Percentiles rank a stretch among this genome's conserved stretches.
Conservation (phyloP, 208 protist species). For the Crithidia fasciculata region DNA sequence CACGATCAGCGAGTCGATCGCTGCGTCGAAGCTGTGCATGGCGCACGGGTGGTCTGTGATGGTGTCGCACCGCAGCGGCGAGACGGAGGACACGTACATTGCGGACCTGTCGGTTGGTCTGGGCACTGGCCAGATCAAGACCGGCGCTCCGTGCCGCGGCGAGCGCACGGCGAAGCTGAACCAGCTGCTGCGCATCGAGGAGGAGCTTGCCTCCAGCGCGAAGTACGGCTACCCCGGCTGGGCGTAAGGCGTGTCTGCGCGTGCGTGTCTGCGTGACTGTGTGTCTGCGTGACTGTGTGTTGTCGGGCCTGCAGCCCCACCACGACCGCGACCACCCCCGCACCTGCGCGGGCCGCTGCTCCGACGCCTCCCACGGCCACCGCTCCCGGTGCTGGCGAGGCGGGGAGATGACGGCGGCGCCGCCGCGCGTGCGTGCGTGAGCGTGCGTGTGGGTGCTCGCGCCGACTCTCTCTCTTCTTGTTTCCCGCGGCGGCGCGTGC, state of each 20-base stretch:
- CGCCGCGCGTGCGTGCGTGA: constrained; percentile 59
- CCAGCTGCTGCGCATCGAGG: constrained; percentile 99
- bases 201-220: constrained; percentile 87
- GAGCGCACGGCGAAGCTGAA: constrained; percentile 99
- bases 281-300: no score
- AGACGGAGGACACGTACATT: constrained; percentile 99
- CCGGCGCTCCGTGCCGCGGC: constrained; percentile 97
- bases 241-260: constrained; percentile 36
- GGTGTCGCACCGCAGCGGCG: constrained; percentile 97
- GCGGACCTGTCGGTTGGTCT: constrained; percentile 98
- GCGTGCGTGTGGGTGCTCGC: constrained; percentile 44
- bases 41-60: constrained; percentile 85
- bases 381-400: no score
- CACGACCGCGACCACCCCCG: no score
- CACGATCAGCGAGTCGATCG: constrained; percentile 97
- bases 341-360: no score
- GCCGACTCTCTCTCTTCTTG: no score
- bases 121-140: constrained; percentile 98
- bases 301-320: no score
- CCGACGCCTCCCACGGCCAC: no score
- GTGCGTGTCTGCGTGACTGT: background rate
- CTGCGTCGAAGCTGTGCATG: constrained; percentile 92
- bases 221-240: constrained; percentile 85
- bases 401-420: constrained; percentile 95
- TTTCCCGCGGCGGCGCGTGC: no score